Percentiles rank a stretch among this genome's conserved stretches.
Evolutionary conservation across 2,329 filamentous ascomycete species (phyloP).

Genomic region (Claviceps lovelessii): DNA sequence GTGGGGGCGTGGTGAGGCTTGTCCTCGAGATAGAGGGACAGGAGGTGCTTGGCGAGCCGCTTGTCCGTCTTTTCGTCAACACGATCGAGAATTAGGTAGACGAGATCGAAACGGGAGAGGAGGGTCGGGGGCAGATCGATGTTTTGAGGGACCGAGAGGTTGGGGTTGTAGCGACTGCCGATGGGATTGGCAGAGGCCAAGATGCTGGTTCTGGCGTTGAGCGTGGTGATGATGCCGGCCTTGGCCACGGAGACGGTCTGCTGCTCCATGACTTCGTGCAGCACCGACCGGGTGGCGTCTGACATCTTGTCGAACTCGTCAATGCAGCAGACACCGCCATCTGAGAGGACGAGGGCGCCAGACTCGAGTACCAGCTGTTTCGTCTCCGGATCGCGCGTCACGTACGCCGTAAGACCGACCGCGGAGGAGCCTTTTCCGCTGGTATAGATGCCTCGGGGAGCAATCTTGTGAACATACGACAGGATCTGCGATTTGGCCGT

Average conservation of each 20-base stretch:
- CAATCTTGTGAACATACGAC: slow-evolving; percentile 93
- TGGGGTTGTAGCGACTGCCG: slow-evolving; percentile 92
- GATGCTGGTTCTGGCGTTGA: slow-evolving; percentile 91
- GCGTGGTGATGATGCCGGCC: slow-evolving; percentile 89
- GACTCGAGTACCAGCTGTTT: slow-evolving; percentile 69
- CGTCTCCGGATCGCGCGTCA: slow-evolving; percentile 67
- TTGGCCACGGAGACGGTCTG: slow-evolving; percentile 76
- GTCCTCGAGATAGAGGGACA: slow-evolving; percentile 95
- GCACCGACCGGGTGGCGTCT: slow-evolving; percentile 61
- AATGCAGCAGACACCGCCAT: slow-evolving; percentile 73
- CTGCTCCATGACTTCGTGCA: slow-evolving; percentile 82
- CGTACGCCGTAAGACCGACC: slow-evolving; percentile 68
- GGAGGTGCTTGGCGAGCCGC: slow-evolving; percentile 76
- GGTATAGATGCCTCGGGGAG: slow-evolving; percentile 72
- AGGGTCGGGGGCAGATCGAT: slow-evolving; percentile 93
- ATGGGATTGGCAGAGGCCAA: slow-evolving; percentile 96
- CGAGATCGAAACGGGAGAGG: slow-evolving; percentile 88
- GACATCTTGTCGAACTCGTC: slow-evolving; percentile 84
- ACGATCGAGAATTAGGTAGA: slow-evolving; percentile 90
- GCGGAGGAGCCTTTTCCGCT: slow-evolving; percentile 70
- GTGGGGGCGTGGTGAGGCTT: slow-evolving; percentile 70
- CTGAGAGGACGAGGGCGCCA: slow-evolving; percentile 63
- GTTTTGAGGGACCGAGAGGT: slow-evolving; percentile 90
- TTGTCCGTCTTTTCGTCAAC: slow-evolving; percentile 84
- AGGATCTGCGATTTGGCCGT: slow-evolving; percentile 93